A percentile compares a stretch with the other conserved stretches of the same genome.
phyloP scores from a whole-genome alignment of 1,284 basidiomycete species.

The Moesziomyces globuligerus region DNA sequence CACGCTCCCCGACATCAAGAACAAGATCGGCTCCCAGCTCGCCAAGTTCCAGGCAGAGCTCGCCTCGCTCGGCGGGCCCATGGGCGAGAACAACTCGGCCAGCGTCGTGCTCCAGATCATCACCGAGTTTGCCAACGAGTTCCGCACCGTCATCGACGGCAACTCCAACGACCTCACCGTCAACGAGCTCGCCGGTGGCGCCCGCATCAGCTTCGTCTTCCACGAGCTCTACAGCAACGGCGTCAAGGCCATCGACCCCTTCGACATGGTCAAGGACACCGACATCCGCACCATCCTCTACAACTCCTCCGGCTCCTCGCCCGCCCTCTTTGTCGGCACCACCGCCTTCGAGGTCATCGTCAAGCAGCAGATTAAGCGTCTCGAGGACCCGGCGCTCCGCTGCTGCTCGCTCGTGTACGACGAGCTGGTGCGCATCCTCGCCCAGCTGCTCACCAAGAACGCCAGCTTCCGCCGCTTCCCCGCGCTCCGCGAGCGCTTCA shows the following conservation, averaged over 20 bases:
- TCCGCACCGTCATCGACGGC: constrained; percentile 97
- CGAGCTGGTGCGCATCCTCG: constrained; percentile 98
- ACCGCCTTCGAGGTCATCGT: constrained; percentile 96
- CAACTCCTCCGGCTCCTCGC: constrained; percentile 95
- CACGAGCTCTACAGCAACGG: constrained; percentile 97
- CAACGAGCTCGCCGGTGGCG: constrained; percentile 97
- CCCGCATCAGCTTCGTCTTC: constrained; percentile 99
- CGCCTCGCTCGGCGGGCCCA: constrained; percentile 93
- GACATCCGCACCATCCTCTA: constrained; percentile 98
- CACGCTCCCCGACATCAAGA: constrained; percentile 99
- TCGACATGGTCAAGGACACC: constrained; percentile 86
- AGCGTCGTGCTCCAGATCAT: constrained; percentile 77
- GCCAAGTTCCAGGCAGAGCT: constrained; percentile 98
- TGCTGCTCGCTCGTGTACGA: constrained; percentile 99
- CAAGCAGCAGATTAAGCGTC: constrained; percentile 97
- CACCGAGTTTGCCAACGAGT: constrained; percentile 99
- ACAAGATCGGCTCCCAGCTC: constrained; percentile 95
- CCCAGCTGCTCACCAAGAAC: constrained; percentile 93
- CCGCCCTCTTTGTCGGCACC: constrained; percentile 96
- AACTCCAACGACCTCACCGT: constrained; percentile 95
- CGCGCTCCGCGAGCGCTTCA: constrained; percentile 86
- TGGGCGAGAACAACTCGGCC: constrained; percentile 87
- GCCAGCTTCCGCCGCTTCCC: constrained; percentile 94
- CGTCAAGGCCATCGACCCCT: constrained; percentile 87
- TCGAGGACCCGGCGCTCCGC: constrained; percentile 90